Base-by-base conservation (phyloP, 768 basidiomycete genomes). In the Tricholoma sp. region DNA sequence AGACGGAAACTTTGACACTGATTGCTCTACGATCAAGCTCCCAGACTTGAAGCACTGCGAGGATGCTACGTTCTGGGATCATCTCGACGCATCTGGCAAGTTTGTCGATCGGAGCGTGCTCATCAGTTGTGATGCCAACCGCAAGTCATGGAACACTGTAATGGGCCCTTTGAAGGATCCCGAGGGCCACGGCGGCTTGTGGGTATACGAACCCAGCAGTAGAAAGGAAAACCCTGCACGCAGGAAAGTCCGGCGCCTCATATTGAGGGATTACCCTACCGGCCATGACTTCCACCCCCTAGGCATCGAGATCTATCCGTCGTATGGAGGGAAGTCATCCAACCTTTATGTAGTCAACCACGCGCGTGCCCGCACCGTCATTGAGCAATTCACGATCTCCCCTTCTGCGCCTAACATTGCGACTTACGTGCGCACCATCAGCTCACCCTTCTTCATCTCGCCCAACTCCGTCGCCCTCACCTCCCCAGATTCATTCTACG, bases 81-180 rank as follows among this genome's bases (percentile, higher is more conserved):
- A 78, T n/a, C 70, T 71, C 51, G 77, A 79, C 59, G 61, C 59
- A 4, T 47, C 66, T 5, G 79, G 75, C 21, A 65, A 67, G 5
- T 65, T 79, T 27, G 60, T 69, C n/a, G 66, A 78, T 55, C 79
- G 81, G 53, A 71, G 74, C 24, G 68, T 88, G 6, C 76, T 69
- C 57, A 64, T 78, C 35, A 77, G 71, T 61, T 87, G 85, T 60
- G 85, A 87, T 64, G 73, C 80, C 1, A 73, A 69, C 52, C 77
- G 85, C 12, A 77, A 77, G 59, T 67, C 75, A 24, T 91, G 89
- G 89, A 91, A 91, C 65, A 89, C 88, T 6, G 88, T 83, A 47
- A 83, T 87, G 83, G 89, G 89, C 0, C 88, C 89, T 5, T 65
- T 91, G 50, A 67, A 59, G 0, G 70, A 88, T 62, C 85, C 88